Base-by-base conservation (phyloP, 116 monocot species). In the Posidonia oceanica region DNA sequence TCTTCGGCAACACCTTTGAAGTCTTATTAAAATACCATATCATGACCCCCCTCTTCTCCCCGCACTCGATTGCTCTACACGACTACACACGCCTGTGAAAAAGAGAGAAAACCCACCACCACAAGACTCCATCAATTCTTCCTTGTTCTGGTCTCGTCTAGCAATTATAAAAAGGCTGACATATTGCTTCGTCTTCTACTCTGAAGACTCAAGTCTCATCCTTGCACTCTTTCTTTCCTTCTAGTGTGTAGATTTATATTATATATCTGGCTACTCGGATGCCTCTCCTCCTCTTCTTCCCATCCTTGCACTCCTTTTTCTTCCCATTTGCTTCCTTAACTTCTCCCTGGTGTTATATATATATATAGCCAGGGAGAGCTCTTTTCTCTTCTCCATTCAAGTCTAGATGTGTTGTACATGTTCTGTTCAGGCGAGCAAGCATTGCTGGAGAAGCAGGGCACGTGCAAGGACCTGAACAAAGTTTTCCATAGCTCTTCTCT, bases 361-460 rank as follows among this genome's bases (percentile, higher is more conserved):
- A 55, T 38, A 40, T 66, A 57, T 39, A 41, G 39, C 17, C 36
- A 36, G 52, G 17, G 68, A 39, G 8, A n/a, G 15, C 62, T 48
- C 36, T 48, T 62, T 8, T 42, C 18, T 7, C 29, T 16, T 12
- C 61, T 63, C 52, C 51, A n/a, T 51, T 51, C 41, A 13, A 15
- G 29, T 0, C 14, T 4, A 52, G 44, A 18, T 29, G 17, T 14
- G 39, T n/a, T 75, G 22, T 48, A 15, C 59, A 14, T 15, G 29
- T 42, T 56, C 14, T 57, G 67, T 54, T 52, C 18, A 68, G 76
- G 73, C 66, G 82, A 76, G 76, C 40, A 64, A 75, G 79, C 68
- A 73, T 38, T 76, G 85, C 41, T 85, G 85, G 85, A 85, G 85
- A 85, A 85, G 85, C 85, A 85, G 85, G 85, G 85, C 85, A 85